Evolutionary conservation across 139 green algal genomes (phyloP).

Genomic region (Zygnema circumcarinatum): DNA sequence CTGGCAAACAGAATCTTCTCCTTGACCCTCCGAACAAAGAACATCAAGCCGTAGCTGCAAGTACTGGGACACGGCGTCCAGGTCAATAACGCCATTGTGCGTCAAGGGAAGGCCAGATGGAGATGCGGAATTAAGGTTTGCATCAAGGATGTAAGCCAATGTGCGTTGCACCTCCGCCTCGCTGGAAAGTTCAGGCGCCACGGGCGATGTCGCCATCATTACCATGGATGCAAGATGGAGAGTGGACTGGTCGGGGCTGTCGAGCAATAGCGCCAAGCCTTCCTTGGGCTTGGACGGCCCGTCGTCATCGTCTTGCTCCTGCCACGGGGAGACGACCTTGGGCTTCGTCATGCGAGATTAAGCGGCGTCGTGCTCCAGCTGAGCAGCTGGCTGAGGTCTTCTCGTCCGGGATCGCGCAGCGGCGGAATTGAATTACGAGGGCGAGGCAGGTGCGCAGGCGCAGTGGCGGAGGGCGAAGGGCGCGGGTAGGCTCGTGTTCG

Average conservation of each 20-base stretch:
- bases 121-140: background rate
- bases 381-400: too few relatives aligned
- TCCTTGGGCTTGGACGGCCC: background rate
- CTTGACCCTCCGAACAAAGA: background rate
- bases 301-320: background rate
- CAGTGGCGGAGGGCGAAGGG: too few relatives aligned
- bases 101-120: background rate
- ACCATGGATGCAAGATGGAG: background rate
- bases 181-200: background rate
- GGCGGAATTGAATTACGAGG: too few relatives aligned
- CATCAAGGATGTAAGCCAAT: constrained; percentile 14
- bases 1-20: background rate
- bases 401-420: too few relatives aligned
- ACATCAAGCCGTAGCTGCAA: background rate
- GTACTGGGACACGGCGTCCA: background rate
- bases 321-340: background rate
- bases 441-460: too few relatives aligned
- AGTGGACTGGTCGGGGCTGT: background rate
- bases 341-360: background rate
- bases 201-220: background rate
- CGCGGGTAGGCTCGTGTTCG: too few relatives aligned
- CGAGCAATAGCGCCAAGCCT: constrained; percentile 5
- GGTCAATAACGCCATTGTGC: background rate
- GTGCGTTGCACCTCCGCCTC: constrained; percentile 2
- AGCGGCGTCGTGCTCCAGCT: too few relatives aligned